Evolutionary conservation across 2,329 filamentous ascomycete species (phyloP).

Genomic region (Talaromyces piceae): DNA sequence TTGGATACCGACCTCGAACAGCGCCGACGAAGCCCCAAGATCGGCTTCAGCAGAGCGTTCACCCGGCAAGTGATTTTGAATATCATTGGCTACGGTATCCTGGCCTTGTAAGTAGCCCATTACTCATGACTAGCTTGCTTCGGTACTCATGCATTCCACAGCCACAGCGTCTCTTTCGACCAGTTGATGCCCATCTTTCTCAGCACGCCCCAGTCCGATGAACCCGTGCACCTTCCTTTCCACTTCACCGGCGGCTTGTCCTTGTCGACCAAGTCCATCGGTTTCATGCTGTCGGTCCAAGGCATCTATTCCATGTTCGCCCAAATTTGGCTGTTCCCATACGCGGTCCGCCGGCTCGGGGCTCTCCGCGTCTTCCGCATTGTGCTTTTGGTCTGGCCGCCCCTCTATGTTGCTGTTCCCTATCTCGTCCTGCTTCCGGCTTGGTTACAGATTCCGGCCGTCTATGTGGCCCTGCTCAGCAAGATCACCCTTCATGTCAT

Average conservation of each 20-base stretch:
- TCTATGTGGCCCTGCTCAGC: constrained; percentile 73
- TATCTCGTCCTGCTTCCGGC: constrained; percentile 81
- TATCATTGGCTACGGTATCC: constrained; percentile 81
- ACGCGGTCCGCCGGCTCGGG: constrained; percentile 66
- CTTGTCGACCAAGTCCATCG: constrained; percentile 74
- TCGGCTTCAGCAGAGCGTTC: constrained; percentile 56
- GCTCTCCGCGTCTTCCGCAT: constrained; percentile 75
- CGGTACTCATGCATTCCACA: constrained; percentile 35
- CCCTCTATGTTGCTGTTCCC: constrained; percentile 79
- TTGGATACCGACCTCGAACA: constrained; percentile 33
- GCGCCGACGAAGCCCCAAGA: constrained; percentile 34
- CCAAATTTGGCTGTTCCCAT: constrained; percentile 76
- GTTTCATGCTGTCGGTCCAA: constrained; percentile 80
- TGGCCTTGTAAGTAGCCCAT: constrained; percentile 74
- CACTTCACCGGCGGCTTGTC: constrained; percentile 83
- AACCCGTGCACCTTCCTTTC: constrained; percentile 62
- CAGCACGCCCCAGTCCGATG: constrained; percentile 55
- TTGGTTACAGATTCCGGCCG: constrained; percentile 60
- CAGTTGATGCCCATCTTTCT: constrained; percentile 89
- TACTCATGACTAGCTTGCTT: constrained; percentile 38
- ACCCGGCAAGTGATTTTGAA: constrained; percentile 78
- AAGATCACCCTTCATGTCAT: constrained; percentile 91
- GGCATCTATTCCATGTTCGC: constrained; percentile 83
- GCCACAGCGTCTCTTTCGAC: constrained; percentile 95
- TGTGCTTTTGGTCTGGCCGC: constrained; percentile 73